Evolutionary conservation across 2,329 filamentous ascomycete species (phyloP), one percentile per base, ranked within the genome.

Genomic region (Daldinia sp.): DNA sequence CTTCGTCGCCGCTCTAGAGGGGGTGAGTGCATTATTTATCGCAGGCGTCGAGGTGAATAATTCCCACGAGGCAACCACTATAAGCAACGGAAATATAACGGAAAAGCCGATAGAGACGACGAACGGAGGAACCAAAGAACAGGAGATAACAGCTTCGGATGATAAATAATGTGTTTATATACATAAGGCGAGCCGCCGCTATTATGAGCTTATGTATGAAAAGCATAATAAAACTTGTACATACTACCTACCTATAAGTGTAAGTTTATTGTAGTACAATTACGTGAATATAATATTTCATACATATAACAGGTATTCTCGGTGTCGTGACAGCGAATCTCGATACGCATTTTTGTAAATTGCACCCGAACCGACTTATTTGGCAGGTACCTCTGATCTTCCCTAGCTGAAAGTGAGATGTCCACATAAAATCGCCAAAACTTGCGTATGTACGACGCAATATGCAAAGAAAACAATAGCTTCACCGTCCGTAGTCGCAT

Each of bases 1-100:
- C 7, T 99, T 99, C 82, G 94, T 99, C 48, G 93, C 94, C 0
- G 89, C 87, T 13, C 82, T 99, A 51, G 96, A 99, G 82, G 90
- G 92, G 15, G 88, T 97, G 3, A 97, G 94, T 77, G 92, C 93
- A 75, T 80, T 92, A 54, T 93, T 98, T 72, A 92, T 97, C 57
- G 85, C 89, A 9, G 95, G 94, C 0, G 89, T 98, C 15, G 89
- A 93, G 74, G 90, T 94, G 58, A 84, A 81, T 28, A 75, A 74
- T 58, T 65, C 65, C 12, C 61, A 68, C 51, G 67, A 61, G 42
- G 30, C 39, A n/a, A 42, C 26, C 7, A 48, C 50, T 50, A 53
- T 44, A 26, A 58, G 56, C 13, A 69, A 73, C 44, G 68, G 60
- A 7, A 67, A 64, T 44, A 55, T 58, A 50, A 53, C 55, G 46